Evolutionary conservation across 768 basidiomycete species (phyloP).

Genomic region (Neoboletus subvelutipes): DNA sequence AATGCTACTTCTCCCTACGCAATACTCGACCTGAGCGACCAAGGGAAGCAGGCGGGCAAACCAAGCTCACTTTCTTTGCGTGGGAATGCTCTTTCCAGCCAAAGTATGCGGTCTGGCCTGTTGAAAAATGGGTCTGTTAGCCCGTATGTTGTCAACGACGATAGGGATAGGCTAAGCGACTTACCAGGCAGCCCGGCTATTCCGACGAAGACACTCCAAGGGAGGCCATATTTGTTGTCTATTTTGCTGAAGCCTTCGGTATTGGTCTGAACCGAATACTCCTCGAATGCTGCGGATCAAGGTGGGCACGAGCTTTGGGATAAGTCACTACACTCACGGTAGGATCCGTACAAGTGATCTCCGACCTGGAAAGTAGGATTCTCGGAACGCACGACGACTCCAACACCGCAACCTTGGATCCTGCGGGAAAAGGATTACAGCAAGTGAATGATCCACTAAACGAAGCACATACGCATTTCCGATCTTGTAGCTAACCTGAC

Average conservation of each 20-base stretch:
- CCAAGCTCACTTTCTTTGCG: neutral
- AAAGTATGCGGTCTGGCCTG: neutral
- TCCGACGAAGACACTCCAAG: neutral
- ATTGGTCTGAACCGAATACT: neutral
- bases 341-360: neutral
- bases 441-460: neutral
- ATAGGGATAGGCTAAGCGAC: too few relatives aligned
- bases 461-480: neutral
- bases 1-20: neutral
- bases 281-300: neutral
- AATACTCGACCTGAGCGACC: too few relatives aligned
- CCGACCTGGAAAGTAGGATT: neutral
- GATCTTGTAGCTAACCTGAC: neutral
- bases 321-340: neutral
- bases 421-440: neutral
- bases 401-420: neutral
- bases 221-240: neutral
- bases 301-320: neutral
- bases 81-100: neutral
- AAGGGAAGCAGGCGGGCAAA: neutral
- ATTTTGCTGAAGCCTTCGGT: neutral
- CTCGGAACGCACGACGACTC: neutral
- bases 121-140: neutral
- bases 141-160: neutral
- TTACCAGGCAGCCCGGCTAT: neutral